Base-by-base conservation (phyloP, 108 stramenopile species). In the Fragilaria crotonensis region DNA sequence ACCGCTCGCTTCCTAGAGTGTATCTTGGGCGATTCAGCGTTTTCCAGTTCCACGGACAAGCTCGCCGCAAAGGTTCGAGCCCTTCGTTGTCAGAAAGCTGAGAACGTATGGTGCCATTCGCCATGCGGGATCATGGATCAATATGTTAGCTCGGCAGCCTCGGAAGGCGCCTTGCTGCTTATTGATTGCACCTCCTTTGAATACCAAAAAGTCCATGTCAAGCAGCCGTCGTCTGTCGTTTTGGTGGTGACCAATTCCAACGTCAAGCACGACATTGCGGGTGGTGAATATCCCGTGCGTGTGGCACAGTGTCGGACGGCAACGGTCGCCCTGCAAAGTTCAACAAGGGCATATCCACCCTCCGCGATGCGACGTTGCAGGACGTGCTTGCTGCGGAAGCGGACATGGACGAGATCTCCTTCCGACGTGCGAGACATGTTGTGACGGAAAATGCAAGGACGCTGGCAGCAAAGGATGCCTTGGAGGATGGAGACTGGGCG, bases 71-170 rank as follows among this genome's bases (percentile, higher is more conserved):
- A 72, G 46, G 45, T 67, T 41, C 56, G 79, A 54, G 93, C 93
- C n/a, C 48, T 94, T 28, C 81, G 89, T 49, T 90, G 87, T 60
- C 85, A 94, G 57, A 83, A 82, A 47, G 95, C 95, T 17, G 97
- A 98, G 70, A 95, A 96, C 60, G 71, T 78, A 28, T 98, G 94
- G 71, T 85, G 85, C 50, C 31, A 72, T 52, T 85, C 83, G 41
- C 94, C 92, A n/a, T 95, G 94, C 71, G 94, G 93, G 1, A 87
- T 92, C 68, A 95, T 97, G 93, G 80, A 81, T 68, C 94, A 95
- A 68, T 84, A 77, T 60, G 74, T 87, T 28, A 67, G 57, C 23
- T 79, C 82, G 53, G 85, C 81, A 20, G 92, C 87, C 1, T 64
- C 67, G n/a, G 29, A 66, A 26, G 86, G 87, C 11, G 72, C 73